Evolutionary conservation across 148 eudicot genomes (phyloP), one percentile per base, ranked within the genome.

Genomic region (Euryodendron excelsum): DNA sequence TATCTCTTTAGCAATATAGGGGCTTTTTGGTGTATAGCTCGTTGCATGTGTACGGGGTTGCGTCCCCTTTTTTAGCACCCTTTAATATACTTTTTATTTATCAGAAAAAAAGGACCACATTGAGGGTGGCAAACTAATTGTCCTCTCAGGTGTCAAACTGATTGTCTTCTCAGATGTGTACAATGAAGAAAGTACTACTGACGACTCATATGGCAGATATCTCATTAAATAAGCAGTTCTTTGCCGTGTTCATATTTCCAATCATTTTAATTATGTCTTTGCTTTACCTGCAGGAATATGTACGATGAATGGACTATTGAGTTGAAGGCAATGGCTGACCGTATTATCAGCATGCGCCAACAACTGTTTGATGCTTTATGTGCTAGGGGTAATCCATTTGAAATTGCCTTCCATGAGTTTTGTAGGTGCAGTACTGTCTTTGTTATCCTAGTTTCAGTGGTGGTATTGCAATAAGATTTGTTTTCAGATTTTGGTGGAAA

Each of bases 301-400:
- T 96, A 79, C 82, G 82, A 91, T 23, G 94, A 91, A 73, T 96
- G 99, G 99, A 91, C 98, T 3, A 68, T 92, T 63, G 98, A 96
- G 89, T 88, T 96, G 84, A 96, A 96, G 84, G 98, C 90, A 58
- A 96, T 96, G 99, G 99, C 99, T 75, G 99, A 96, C 68, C 99
- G 99, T 73, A 96, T 96, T 69, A 93, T 93, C 62, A 90, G 84
- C 79, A 96, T 96, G 98, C 91, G 99, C 77, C 89, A 89, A 59
- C 85, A 88, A 76, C 88, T 96, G 77, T 96, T 91, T 83, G 96
- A 91, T 33, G 97, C 98, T 69, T 87, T 96, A 79, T 81, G 82
- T 37, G 41, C 90, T 75, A 85, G 92, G 89, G 98, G 99, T 96
- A 86, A 80, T 80, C 41, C 31, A 21, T 8, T 25, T 69, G 28